Base-by-base conservation (phyloP, 257 asterid species). In the Solanum chmielewskii region DNA sequence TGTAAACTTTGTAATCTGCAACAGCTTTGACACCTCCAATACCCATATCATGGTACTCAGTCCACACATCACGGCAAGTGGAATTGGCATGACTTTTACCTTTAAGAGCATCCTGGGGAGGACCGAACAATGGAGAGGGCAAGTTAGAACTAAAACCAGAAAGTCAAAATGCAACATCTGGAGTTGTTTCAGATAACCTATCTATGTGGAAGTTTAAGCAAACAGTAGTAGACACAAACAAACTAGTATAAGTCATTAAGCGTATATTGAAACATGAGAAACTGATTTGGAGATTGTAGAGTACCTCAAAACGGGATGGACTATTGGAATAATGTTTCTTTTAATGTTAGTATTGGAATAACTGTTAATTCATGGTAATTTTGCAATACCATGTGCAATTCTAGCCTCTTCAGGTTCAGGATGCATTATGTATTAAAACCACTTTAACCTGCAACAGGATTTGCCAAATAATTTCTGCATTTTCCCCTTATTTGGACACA, bases 1-100 rank as follows among this genome's bases (percentile, higher is more conserved):
- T 92, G 86, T 90, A 95, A 66, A 90, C 94, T 88, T 94, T 95
- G 88, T 91, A 90, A 71, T 94, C 95, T 76, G 94, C 92, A 86
- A 93, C 92, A 66, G 96, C 95, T 89, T 89, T 95, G 92, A 93
- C 84, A 45, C 96, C 96, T 14, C 87, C 94, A 88, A 91, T 88
- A 71, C 98, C 97, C 94, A 95, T 92, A 68, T 95, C 96, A 85
- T 93, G 96, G 91, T 95, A 95, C 89, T 95, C 98, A 25, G 92
- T 92, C 96, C 98, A 95, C 73, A 92, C 94, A 85, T 91, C 98
- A 85, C 93, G 88, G 88, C 96, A 95, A 66, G 93, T 92, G 83
- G 89, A 88, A 90, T 94, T 95, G 81, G 94, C 91, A 78, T 88
- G 88, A 89, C 89, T 92, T 15, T 89, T 92, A 83, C 96, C 96